Evolutionary conservation across 1,139 yeast species (phyloP), one percentile per base, ranked within the genome.

Genomic region (Geotrichum phurueaensis): DNA sequence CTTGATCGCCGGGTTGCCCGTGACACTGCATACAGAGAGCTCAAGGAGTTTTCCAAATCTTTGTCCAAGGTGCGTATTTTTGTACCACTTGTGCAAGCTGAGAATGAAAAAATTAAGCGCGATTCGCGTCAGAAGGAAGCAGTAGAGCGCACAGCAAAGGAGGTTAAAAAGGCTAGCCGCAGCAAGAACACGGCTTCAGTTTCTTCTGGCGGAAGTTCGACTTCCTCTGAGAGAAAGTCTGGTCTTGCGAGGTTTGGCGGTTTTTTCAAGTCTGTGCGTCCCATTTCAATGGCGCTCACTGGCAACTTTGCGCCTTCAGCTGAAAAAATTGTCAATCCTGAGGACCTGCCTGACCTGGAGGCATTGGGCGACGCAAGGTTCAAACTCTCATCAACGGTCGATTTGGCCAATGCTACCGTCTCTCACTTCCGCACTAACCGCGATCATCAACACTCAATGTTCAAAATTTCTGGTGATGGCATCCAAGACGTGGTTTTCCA

Each of bases 401-500:
- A 85, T 53, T 76, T 89, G 69, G 80, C 79, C 61, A 78, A 76
- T 64, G 76, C 77, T 55, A 78, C 67, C 20, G 63, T 70, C 25
- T 53, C 64, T 20, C 60, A 60, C 12, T 56, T 68, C 50, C 61
- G 63, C 36, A 63, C 62, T 33, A 57, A 57, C 53, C 51, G 74
- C 73, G 66, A 71, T 68, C 53, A 66, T 68, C 54, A 48, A 13
- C 61, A 47, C 15, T 51, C 62, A 3, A 68, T 86, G 61, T 88
- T 90, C 77, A 86, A 86, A 68, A 76, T 90, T 53, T 83, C 83
- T 27, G 84, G 81, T 39, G 76, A 74, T 80, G 80, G 47, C 31
- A 53, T 65, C n/a, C 92, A 87, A 63, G 82, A 78, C 67, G 15
- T 50, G 53, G 78, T 84, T 53, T 80, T 92, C 70, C 97, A 94